phyloP scores from a whole-genome alignment of 371 early-diverging fungal genomes.

The Mortierella sp. region DNA sequence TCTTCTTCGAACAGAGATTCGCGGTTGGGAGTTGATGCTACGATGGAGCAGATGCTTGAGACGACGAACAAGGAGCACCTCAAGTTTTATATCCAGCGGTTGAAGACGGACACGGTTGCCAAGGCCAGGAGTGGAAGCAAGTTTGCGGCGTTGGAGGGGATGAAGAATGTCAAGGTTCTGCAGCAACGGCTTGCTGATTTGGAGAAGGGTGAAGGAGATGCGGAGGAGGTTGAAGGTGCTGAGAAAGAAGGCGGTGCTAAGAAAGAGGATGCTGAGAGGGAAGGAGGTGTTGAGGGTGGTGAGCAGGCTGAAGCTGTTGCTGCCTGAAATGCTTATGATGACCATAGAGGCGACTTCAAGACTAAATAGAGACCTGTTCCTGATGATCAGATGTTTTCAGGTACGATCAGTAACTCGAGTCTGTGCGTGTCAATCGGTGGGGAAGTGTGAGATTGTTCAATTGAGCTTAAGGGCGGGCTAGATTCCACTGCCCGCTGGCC shows the following conservation, averaged over 20 bases:
- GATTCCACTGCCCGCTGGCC: neutral
- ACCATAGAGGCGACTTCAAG: neutral
- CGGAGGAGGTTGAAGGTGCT: conserved; percentile 12
- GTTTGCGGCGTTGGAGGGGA: conserved; percentile 50
- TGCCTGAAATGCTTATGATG: neutral
- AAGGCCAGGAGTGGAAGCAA: conserved; percentile 50
- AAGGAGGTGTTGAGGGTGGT: neutral
- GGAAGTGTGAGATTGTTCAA: neutral
- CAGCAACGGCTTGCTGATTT: conserved; percentile 40
- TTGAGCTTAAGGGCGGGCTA: neutral
- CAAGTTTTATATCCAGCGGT: conserved; percentile 40
- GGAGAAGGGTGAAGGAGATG: conserved; percentile 8
- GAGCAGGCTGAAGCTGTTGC: neutral
- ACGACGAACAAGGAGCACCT: conserved; percentile 25
- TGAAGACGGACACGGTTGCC: conserved; percentile 52
- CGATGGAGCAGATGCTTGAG: conserved; percentile 41
- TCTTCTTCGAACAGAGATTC: neutral
- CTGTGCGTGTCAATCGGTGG: neutral
- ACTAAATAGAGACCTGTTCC: neutral
- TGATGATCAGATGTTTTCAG: too few relatives aligned
- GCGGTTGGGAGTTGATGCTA: conserved; percentile 28
- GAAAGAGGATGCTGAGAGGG: neutral
- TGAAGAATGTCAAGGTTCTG: conserved; percentile 52
- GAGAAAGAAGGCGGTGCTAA: neutral
- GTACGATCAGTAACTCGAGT: neutral